Percentiles rank a stretch among this genome's conserved stretches.
These are phyloP conservation scores for Leishmania braziliensis DNA, from an alignment of 208 protist species.

Conservation along the genomic window DNA sequence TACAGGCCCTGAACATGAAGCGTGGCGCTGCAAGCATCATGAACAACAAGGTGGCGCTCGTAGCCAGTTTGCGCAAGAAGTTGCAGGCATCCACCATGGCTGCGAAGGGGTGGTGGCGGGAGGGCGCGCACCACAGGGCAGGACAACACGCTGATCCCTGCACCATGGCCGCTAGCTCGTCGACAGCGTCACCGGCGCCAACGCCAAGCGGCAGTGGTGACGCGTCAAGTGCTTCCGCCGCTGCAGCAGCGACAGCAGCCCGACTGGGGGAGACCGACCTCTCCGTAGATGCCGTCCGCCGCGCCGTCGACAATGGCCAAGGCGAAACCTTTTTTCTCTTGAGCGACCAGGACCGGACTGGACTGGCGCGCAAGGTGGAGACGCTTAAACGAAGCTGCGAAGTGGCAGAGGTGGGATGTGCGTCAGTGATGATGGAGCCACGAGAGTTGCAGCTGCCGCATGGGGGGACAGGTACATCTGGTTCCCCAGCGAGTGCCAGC, in stretches of 20 bases:
- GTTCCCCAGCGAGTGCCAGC: background rate
- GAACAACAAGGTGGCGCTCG: conserved; percentile 58
- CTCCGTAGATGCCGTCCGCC: conserved; percentile 34
- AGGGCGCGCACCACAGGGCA: conserved; percentile 10
- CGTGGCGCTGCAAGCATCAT: conserved; percentile 64
- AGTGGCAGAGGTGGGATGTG: conserved; percentile 34
- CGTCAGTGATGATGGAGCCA: conserved; percentile 50
- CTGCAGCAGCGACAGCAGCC: background rate
- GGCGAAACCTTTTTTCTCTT: conserved; percentile 77
- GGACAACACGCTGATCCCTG: background rate
- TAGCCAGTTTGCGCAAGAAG: conserved; percentile 69
- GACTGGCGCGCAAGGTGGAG: conserved; percentile 36
- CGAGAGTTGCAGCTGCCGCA: conserved; percentile 42
- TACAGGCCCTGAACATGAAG: conserved; percentile 85
- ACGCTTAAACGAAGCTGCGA: conserved; percentile 38
- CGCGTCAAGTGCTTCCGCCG: background rate
- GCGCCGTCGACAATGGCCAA: conserved; percentile 52
- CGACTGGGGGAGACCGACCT: conserved; percentile 41
- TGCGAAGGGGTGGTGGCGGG: conserved; percentile 25
- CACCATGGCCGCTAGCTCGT: background rate
- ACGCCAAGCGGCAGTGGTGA: background rate
- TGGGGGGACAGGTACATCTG: background rate
- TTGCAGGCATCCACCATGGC: conserved; percentile 30
- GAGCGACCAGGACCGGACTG: conserved; percentile 23
- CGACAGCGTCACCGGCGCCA: background rate